A percentile compares a stretch with the other conserved stretches of the same genome.
Evolutionary conservation across 257 asterid species (phyloP).

Genomic region (Sherardia arvensis): DNA sequence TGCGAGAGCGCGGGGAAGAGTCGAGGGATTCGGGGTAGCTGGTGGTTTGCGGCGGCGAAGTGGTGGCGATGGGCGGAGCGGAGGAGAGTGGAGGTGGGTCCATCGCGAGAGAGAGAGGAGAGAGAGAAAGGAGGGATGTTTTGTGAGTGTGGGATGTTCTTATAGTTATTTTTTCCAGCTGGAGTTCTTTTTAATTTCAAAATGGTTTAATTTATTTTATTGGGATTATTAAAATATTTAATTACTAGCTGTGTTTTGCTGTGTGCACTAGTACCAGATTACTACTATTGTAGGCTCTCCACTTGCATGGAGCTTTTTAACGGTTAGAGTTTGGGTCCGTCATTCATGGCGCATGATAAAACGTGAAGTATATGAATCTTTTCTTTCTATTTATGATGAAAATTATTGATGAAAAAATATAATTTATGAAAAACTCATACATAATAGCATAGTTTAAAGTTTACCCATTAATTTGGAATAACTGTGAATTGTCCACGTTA

Average conservation of each 20-base stretch:
- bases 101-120: constrained; percentile 28
- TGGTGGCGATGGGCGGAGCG: constrained; percentile 18
- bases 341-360: too few relatives aligned
- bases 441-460: too few relatives aligned
- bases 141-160: constrained; percentile 24
- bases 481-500: too few relatives aligned
- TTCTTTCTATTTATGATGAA: too few relatives aligned
- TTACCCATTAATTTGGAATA: too few relatives aligned
- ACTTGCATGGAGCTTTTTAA: background rate
- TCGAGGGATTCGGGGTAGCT: constrained; percentile 39
- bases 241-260: background rate
- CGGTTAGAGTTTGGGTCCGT: background rate
- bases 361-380: too few relatives aligned
- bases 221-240: background rate
- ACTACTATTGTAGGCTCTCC: background rate
- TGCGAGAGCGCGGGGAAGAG: constrained; percentile 63
- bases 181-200: background rate
- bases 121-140: background rate
- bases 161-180: constrained; percentile 18
- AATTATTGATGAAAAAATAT: too few relatives aligned
- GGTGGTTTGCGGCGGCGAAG: background rate
- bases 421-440: too few relatives aligned
- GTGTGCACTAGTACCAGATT: background rate
- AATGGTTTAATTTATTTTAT: background rate
- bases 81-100: constrained; percentile 55